Evolutionary conservation across 345 rosid genomes (phyloP).

Genomic region (Gossypium sturtianum): DNA sequence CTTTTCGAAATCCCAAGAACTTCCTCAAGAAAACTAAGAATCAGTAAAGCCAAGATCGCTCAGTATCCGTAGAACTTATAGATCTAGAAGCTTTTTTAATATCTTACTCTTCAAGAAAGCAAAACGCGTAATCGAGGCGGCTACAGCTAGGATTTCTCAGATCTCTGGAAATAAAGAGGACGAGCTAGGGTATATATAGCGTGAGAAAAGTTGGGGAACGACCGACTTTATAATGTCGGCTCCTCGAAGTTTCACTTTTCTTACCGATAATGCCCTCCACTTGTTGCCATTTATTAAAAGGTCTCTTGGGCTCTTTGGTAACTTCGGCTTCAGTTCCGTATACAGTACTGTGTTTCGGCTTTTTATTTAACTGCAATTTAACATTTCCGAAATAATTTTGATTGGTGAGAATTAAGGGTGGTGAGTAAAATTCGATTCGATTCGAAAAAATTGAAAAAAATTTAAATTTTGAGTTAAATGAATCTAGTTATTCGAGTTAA

Average conservation of each 20-base stretch:
- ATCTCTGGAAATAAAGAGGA: not conserved
- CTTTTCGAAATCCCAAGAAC: not conserved
- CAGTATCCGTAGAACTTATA: not conserved
- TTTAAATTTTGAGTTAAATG: no score
- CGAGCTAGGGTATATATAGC: not conserved
- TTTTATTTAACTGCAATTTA: not conserved
- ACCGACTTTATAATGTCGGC: not conserved
- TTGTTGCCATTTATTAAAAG: not conserved
- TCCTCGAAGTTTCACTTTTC: not conserved
- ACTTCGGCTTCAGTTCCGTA: not conserved
- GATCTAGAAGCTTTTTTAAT: not conserved
- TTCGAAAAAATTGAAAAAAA: no score
- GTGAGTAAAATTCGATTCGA: no score
- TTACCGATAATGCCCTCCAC: slow-evolving; percentile 2
- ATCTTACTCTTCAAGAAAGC: not conserved
- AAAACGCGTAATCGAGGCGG: not conserved
- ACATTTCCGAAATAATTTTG: not conserved
- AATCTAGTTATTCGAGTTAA: no score
- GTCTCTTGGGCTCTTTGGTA: not conserved
- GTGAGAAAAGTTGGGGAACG: not conserved
- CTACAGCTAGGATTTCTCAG: not conserved
- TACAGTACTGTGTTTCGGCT: not conserved
- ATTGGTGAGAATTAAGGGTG: no score
- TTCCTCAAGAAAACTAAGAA: not conserved
- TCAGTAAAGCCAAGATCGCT: not conserved